These are phyloP conservation scores for Rhodotorula babjevae DNA, from an alignment of 768 basidiomycete species.

Conservation along the genomic window DNA sequence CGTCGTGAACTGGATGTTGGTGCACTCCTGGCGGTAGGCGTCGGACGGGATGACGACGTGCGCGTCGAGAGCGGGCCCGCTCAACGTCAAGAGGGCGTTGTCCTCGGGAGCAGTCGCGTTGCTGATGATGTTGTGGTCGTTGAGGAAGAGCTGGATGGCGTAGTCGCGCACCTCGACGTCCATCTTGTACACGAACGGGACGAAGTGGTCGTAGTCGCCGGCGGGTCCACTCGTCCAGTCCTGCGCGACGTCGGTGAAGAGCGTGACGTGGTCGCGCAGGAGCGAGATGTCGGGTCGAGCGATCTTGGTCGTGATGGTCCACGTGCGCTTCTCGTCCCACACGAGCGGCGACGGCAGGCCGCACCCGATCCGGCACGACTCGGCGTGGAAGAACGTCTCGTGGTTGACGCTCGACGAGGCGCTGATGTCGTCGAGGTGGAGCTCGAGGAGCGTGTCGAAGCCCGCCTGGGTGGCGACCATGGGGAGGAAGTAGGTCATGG, in stretches of 20 bases:
- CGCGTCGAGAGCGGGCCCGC: slow-evolving; percentile 58
- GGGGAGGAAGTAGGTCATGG: slow-evolving; percentile 76
- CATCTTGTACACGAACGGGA: slow-evolving; percentile 72
- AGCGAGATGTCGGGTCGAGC: slow-evolving; percentile 69
- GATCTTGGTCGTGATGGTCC: slow-evolving; percentile 70
- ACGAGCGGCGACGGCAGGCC: slow-evolving; percentile 68
- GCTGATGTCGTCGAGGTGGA: slow-evolving; percentile 72
- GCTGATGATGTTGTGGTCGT: slow-evolving; percentile 96
- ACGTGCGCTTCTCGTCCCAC: slow-evolving; percentile 76
- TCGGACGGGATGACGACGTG: slow-evolving; percentile 62
- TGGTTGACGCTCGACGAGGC: slow-evolving; percentile 84
- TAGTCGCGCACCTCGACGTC: slow-evolving; percentile 70
- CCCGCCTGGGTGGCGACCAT: slow-evolving; percentile 70
- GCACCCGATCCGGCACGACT: slow-evolving; percentile 62
- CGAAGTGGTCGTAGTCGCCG: slow-evolving; percentile 71
- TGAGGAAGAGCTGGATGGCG: slow-evolving; percentile 73
- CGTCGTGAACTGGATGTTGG: slow-evolving; percentile 62
- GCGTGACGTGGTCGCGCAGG: slow-evolving; percentile 87
- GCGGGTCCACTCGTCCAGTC: slow-evolving; percentile 86
- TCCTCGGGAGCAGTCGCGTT: slow-evolving; percentile 73
- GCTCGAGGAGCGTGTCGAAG: slow-evolving; percentile 71
- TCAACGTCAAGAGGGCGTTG: slow-evolving; percentile 73
- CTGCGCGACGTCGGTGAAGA: slow-evolving; percentile 84
- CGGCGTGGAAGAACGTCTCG: slow-evolving; percentile 67
- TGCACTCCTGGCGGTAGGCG: slow-evolving; percentile 66